phyloP scores from a whole-genome alignment of 1,284 basidiomycete species.

The Ganoderma lingzhi region DNA sequence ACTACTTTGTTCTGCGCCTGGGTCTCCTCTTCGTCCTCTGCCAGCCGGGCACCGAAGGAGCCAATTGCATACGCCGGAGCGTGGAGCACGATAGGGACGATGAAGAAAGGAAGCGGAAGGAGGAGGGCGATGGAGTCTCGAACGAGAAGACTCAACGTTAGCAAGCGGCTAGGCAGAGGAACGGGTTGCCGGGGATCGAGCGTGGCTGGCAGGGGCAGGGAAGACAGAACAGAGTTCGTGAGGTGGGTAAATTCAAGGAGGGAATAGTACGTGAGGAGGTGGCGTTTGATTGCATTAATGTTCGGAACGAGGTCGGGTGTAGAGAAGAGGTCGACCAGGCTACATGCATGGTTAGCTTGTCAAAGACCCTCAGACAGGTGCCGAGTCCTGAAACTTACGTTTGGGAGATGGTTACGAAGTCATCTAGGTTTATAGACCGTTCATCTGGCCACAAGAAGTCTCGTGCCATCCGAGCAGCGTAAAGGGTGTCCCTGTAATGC shows the following conservation, averaged over 20 bases:
- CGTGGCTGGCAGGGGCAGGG: constrained; percentile 79
- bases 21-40: constrained; percentile 89
- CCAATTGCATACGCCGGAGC: constrained; percentile 86
- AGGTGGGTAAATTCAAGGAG: constrained; percentile 85
- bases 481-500: constrained; percentile 79
- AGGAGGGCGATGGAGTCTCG: constrained; percentile 77
- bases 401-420: constrained; percentile 88
- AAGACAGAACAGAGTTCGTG: constrained; percentile 83
- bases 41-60: constrained; percentile 75
- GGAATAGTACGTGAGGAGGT: constrained; percentile 86
- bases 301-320: constrained; percentile 69
- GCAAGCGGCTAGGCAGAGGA: constrained; percentile 82
- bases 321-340: constrained; percentile 87
- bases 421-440: constrained; percentile 75
- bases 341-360: constrained; percentile 33
- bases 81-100: constrained; percentile 85
- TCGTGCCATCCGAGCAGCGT: constrained; percentile 87
- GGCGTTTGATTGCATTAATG: constrained; percentile 67
- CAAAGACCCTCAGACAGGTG: constrained; percentile 8
- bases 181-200: constrained; percentile 80
- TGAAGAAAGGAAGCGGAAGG: constrained; percentile 85
- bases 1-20: constrained; percentile 94
- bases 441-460: constrained; percentile 90
- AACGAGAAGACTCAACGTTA: constrained; percentile 80
- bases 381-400: constrained; percentile 60